phyloP scores from a whole-genome alignment of 2,329 filamentous ascomycete species.

The Diaporthe humulicola region DNA sequence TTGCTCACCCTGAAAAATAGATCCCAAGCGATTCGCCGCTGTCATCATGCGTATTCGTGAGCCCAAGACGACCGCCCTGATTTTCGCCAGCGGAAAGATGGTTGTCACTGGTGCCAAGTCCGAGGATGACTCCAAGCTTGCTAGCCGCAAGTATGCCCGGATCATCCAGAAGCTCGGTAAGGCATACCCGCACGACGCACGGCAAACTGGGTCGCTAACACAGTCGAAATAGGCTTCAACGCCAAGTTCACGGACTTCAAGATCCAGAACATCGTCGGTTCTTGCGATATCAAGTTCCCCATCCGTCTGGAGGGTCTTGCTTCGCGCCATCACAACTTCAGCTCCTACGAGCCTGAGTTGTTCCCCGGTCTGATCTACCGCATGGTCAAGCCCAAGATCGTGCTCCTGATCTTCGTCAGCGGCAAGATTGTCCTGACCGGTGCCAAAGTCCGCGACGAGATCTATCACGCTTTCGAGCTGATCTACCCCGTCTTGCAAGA shows the following conservation, averaged over 20 bases:
- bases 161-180: conserved; percentile 96
- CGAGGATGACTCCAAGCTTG: conserved; percentile 97
- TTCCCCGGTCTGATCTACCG: conserved; percentile 99
- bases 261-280: conserved; percentile 99
- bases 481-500: conserved; percentile 94
- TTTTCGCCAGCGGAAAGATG: conserved; percentile 99
- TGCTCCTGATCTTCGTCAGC: conserved; percentile 96
- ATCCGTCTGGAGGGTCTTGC: conserved; percentile 97
- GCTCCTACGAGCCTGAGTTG: conserved; percentile 97
- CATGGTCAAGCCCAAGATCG: conserved; percentile 99
- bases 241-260: conserved; percentile 99
- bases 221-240: conserved; percentile 75
- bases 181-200: neutral
- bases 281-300: conserved; percentile 99
- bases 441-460: conserved; percentile 97
- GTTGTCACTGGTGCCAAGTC: conserved; percentile 98
- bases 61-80: conserved; percentile 96
- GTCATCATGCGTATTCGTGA: conserved; percentile 99
- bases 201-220: neutral
- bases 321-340: conserved; percentile 98
- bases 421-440: conserved; percentile 98
- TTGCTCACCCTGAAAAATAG: conserved; percentile 35
- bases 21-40: conserved; percentile 88
- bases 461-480: conserved; percentile 96
- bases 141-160: conserved; percentile 96